phyloP scores from a whole-genome alignment of 164 flowering plant species.

The Litsea cubeba region DNA sequence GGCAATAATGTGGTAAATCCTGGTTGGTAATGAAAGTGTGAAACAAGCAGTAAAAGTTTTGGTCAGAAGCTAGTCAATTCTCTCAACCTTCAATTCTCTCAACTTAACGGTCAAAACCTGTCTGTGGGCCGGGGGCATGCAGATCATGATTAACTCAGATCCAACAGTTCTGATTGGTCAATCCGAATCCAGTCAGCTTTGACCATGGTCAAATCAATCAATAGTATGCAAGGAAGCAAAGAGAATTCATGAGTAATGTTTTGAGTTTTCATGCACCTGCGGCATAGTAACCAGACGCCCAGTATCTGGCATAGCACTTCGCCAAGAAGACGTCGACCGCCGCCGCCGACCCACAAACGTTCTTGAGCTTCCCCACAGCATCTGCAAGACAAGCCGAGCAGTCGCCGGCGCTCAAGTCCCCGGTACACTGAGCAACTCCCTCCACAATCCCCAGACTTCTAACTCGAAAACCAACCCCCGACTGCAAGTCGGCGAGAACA shows the following conservation, averaged over 20 bases:
- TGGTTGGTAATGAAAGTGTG: neutral
- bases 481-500: constrained; percentile 59
- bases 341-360: constrained; percentile 67
- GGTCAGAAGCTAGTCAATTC: neutral
- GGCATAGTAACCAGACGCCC: constrained; percentile 78
- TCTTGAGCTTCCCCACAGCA: constrained; percentile 60
- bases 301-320: constrained; percentile 83
- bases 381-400: constrained; percentile 63
- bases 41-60: no score
- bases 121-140: neutral
- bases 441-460: constrained; percentile 59
- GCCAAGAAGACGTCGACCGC: constrained; percentile 77
- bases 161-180: neutral
- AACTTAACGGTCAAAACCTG: no score
- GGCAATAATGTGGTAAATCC: neutral
- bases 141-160: neutral
- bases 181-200: no score
- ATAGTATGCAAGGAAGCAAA: no score
- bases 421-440: constrained; percentile 79
- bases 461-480: constrained; percentile 53
- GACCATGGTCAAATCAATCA: no score
- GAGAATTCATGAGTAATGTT: no score
- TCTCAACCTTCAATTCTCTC: neutral
- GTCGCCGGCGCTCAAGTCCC: constrained; percentile 55
- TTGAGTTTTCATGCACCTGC: no score